phyloP scores from a whole-genome alignment of 805 yeast species.

The Kodamaea leandrae region DNA sequence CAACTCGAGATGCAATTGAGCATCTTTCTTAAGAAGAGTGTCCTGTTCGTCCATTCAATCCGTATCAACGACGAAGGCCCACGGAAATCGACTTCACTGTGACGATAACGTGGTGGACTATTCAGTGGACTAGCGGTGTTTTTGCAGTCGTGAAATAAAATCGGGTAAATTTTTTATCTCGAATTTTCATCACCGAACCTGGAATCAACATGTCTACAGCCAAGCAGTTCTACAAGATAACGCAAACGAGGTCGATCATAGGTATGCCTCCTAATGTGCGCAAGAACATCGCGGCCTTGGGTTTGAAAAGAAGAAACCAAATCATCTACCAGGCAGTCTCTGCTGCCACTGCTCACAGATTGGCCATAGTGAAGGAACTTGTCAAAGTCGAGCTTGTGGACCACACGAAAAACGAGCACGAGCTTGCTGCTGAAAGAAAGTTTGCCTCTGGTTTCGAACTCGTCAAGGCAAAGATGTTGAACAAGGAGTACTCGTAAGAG shows the following conservation, averaged over 20 bases:
- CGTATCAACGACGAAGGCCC: too few relatives aligned
- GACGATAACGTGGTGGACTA: not conserved
- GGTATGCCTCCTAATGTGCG: constrained; percentile 73
- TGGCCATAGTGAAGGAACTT: constrained; percentile 79
- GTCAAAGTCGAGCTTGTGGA: constrained; percentile 77
- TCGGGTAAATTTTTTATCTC: constrained; percentile 7
- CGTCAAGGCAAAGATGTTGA: constrained; percentile 9
- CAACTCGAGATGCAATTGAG: constrained; percentile 16
- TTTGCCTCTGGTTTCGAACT: constrained; percentile 58
- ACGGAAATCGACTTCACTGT: too few relatives aligned
- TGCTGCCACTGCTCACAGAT: constrained; percentile 81
- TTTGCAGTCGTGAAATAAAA: not conserved
- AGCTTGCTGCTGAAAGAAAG: constrained; percentile 56
- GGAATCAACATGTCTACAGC: constrained; percentile 12
- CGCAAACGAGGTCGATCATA: constrained; percentile 78
- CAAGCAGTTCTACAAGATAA: constrained; percentile 48
- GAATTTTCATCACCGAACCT: constrained; percentile 3
- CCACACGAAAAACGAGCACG: constrained; percentile 45
- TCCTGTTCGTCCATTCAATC: constrained; percentile 6
- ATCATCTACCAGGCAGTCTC: constrained; percentile 69
- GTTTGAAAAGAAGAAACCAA: constrained; percentile 71
- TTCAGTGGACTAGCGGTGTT: not conserved
- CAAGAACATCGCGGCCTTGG: constrained; percentile 66
- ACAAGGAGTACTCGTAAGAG: constrained; percentile 1
- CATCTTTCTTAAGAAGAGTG: constrained; percentile 15